Evolutionary conservation across 2,329 filamentous ascomycete genomes (phyloP), one percentile per base, ranked within the genome.

Genomic region (Zasmidium cellare): DNA sequence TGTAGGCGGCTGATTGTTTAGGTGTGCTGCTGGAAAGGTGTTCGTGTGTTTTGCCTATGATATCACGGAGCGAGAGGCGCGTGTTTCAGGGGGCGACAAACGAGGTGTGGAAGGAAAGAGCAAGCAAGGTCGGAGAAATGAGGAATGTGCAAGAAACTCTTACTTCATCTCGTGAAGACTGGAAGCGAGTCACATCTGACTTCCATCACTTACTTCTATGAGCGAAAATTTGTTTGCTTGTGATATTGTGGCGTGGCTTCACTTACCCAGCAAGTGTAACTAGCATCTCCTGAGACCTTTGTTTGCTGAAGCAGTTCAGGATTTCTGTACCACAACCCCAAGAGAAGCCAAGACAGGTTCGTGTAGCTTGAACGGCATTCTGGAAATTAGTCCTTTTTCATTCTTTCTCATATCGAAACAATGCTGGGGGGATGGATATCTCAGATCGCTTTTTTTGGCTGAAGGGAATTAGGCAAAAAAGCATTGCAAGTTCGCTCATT

Each of bases 141-240:
- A 49, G 46, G 46, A 49, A 49, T 49, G 46, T 49, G 22, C 25
- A 19, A 49, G n/a, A 49, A 22, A 25, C 22, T 49, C 24, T 18
- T 22, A 5, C 19, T 9, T 22, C 46, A 41, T 25, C 46, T n/a
- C n/a, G n/a, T n/a, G n/a, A n/a, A n/a, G n/a, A n/a, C n/a, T n/a
- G n/a, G n/a, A n/a, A n/a, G n/a, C n/a, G n/a, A n/a, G n/a, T n/a
- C n/a, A n/a, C n/a, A n/a, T n/a, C 16, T 25, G 20, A 25, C 46
- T 25, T 20, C 12, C 22, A 7, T n/a, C n/a, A 49, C 23, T 11
- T 24, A 23, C 25, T 14, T 16, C 23, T 49, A 47, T 47, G 9
- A 5, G 9, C 22, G 3, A 18, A 5, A 18, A 47, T 47, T 47
- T 47, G 45, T 22, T 41, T 41, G 35, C 35, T 41, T 41, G 35